Evolutionary conservation across 345 rosid genomes (phyloP), one percentile per base, ranked within the genome.

Genomic region (Mallotus nudiflorus): DNA sequence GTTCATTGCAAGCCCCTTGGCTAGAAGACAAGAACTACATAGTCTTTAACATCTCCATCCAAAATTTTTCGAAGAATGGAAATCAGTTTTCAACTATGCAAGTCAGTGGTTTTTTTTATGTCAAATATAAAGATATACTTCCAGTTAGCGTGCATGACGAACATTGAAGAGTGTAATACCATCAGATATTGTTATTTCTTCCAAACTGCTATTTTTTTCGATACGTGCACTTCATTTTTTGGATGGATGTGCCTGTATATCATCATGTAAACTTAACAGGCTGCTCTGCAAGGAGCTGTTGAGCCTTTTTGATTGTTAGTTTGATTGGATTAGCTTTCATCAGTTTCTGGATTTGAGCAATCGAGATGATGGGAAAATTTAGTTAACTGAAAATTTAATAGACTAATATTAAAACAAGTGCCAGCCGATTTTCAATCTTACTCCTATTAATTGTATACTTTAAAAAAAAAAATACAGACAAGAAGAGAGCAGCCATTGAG

Each of bases 141-240:
- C 25, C 51, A 20, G 27, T 61, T 49, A 48, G 68, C 22, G 54
- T 51, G 67, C 19, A 20, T 40, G 53, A 40, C 24, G 33, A 60
- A 67, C 52, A 28, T n/a, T 9, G 42, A 53, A 67, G 64, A 74
- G 53, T 58, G 37, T 4, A 63, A 22, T 49, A 14, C 12, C 27
- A 60, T 25, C 27, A 66, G 35, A 14, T 50, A 39, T 51, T 73
- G 4, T 29, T 51, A 0, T 52, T 13, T n/a, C 5, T 65, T 31
- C 60, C 13, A 20, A 29, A 48, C 9, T 62, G 11, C 46, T 31
- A 9, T 35, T 52, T 29, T 20, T 31, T 37, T 5, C n/a, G n/a
- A 6, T 18, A 31, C 14, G n/a, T 6, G n/a, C 25, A 22, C 19
- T 49, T 25, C 62, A 55, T 24, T 52, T 33, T 65, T 64, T 64